These are phyloP conservation scores for Zopfia rhizophila DNA, from an alignment of 2,329 filamentous ascomycete species.

Conservation along the genomic window DNA sequence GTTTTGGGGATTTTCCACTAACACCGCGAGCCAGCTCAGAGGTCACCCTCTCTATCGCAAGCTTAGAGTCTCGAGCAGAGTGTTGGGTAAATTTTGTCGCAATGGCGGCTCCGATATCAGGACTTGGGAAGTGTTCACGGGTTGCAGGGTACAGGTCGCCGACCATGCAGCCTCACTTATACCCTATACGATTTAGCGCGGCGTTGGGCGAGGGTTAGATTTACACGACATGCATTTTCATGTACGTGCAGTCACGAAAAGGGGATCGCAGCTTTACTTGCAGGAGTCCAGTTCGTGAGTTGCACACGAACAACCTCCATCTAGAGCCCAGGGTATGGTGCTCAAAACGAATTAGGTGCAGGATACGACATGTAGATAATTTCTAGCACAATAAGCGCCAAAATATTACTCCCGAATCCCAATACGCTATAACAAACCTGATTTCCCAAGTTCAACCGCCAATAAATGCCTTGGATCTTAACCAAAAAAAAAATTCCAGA, in stretches of 20 bases:
- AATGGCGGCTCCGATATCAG: conserved; percentile 10
- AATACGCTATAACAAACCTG: too few relatives aligned
- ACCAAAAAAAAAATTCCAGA: neutral
- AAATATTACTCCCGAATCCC: too few relatives aligned
- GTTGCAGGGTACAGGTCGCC: conserved; percentile 16
- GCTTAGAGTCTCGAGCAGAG: too few relatives aligned
- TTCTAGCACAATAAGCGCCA: too few relatives aligned
- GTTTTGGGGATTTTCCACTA: too few relatives aligned
- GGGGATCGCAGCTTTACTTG: conserved; percentile 1
- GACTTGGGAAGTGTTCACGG: neutral
- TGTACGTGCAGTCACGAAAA: neutral
- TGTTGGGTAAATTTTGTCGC: conserved; percentile 4
- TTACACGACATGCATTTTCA: neutral
- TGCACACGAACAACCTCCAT: neutral
- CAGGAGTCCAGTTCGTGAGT: neutral
- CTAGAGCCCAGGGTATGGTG: neutral
- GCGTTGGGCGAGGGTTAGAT: conserved; percentile 4
- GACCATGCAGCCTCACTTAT: conserved; percentile 22
- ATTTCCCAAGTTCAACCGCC: neutral
- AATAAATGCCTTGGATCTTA: neutral
- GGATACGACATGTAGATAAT: too few relatives aligned
- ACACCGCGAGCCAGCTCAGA: too few relatives aligned
- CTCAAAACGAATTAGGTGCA: neutral
- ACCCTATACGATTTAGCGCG: conserved; percentile 13
- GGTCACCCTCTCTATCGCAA: too few relatives aligned